Conservation (phyloP, 306 rosid species). For the Macrotyloma uniflorum region DNA sequence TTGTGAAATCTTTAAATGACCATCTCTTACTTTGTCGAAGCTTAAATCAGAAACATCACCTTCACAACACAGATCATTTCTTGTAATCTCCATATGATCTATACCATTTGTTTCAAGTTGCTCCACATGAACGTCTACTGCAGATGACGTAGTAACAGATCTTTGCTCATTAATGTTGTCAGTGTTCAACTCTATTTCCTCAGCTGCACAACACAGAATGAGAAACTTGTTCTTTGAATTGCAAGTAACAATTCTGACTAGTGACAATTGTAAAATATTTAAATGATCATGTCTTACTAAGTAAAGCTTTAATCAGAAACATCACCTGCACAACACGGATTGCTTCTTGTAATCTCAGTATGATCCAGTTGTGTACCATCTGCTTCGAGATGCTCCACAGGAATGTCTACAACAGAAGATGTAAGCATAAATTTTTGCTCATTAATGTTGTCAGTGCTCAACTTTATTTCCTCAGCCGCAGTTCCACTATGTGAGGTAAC, state of each 20-base stretch:
- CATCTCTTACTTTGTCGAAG: conserved; percentile 32
- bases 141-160: conserved; percentile 21
- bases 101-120: conserved; percentile 36
- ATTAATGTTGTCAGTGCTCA: conserved; percentile 1
- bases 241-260: conserved; percentile 42
- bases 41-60: conserved; percentile 38
- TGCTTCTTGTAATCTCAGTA: conserved; percentile 23
- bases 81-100: conserved; percentile 28
- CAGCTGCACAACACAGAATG: conserved; percentile 31
- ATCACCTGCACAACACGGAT: conserved; percentile 21
- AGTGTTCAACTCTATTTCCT: conserved; percentile 27
- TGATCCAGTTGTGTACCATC: conserved; percentile 29
- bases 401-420: conserved; percentile 26
- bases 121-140: conserved; percentile 22
- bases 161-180: conserved; percentile 20
- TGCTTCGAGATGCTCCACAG: conserved; percentile 32
- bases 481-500: conserved; percentile 39
- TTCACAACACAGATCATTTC: conserved; percentile 21
- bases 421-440: conserved; percentile 19
- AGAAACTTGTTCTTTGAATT: conserved; percentile 71
- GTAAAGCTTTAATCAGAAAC: conserved; percentile 38
- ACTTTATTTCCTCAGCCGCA: conserved; percentile 31
- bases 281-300: conserved; percentile 33
- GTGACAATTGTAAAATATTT: conserved; percentile 27
- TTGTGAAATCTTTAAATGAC: conserved; percentile 35